Percentiles rank a stretch among this genome's conserved stretches.
These are phyloP conservation scores for Wickerhamiella musiphila DNA, from an alignment of 805 yeast genomes.

Conservation along the genomic window DNA sequence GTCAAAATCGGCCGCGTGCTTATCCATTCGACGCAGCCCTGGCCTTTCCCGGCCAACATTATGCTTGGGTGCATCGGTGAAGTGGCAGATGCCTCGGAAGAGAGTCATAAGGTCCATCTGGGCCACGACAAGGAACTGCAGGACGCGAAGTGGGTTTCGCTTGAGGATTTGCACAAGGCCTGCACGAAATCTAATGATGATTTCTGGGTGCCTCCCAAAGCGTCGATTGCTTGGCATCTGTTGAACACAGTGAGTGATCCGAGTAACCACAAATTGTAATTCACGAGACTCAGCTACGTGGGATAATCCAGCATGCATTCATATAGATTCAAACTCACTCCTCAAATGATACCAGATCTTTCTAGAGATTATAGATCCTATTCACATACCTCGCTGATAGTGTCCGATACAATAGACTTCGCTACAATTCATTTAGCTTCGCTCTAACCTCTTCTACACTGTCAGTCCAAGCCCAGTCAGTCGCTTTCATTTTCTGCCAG, in stretches of 20 bases:
- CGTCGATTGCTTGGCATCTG: conserved; percentile 22
- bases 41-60: conserved; percentile 92
- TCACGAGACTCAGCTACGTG: no score
- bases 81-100: conserved; percentile 36
- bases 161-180: conserved; percentile 31
- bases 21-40: conserved; percentile 69
- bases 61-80: conserved; percentile 90
- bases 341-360: no score
- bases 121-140: conserved; percentile 73
- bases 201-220: conserved; percentile 18
- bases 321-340: no score
- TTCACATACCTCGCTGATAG: no score
- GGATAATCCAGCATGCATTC: no score
- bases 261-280: no score
- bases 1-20: conserved; percentile 40
- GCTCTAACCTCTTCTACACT: no score
- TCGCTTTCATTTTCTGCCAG: no score
- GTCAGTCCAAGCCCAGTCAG: no score
- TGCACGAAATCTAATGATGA: conserved; percentile 4
- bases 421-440: no score
- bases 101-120: conserved; percentile 31
- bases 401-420: no score
- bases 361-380: no score
- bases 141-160: conserved; percentile 76
- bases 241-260: conserved; percentile 18